phyloP scores from a whole-genome alignment of 805 yeast species.

The Brettanomyces sp. region DNA sequence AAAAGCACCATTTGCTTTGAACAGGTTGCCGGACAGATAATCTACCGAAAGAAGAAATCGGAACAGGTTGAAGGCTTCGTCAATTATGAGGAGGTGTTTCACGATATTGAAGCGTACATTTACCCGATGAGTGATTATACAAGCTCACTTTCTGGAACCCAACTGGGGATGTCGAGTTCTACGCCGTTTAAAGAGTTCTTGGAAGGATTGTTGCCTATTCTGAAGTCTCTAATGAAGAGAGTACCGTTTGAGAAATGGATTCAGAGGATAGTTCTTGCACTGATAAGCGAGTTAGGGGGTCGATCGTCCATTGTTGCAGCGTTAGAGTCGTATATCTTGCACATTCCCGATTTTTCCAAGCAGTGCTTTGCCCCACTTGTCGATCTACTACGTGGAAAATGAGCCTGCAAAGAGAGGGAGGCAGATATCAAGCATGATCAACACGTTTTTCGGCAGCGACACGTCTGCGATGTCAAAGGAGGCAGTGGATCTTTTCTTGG shows the following conservation, averaged over 20 bases:
- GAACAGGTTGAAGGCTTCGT: conserved; percentile 15
- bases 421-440: conserved; percentile 12
- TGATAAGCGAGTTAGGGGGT: conserved; percentile 25
- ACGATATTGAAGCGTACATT: conserved; percentile 13
- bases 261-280: conserved; percentile 21
- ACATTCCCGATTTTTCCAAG: conserved; percentile 19
- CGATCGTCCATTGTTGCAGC: conserved; percentile 24
- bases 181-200: conserved; percentile 8
- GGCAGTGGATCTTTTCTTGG: conserved; percentile 17
- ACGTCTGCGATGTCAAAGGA: conserved; percentile 4
- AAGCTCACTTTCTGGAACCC: conserved; percentile 24
- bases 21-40: conserved; percentile 30
- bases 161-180: conserved; percentile 10
- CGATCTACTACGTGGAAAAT: conserved; percentile 16
- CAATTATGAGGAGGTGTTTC: conserved; percentile 14
- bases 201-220: conserved; percentile 8
- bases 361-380: conserved; percentile 22
- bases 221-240: conserved; percentile 6
- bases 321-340: conserved; percentile 24
- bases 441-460: conserved; percentile 14
- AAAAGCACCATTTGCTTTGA: conserved; percentile 26
- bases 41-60: conserved; percentile 18
- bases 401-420: conserved; percentile 13
- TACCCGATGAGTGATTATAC: conserved; percentile 27
- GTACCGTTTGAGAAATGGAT: conserved; percentile 23